Evolutionary conservation across 1,284 basidiomycete species (phyloP), one percentile per base, ranked within the genome.

Genomic region (Trametes pubescens): DNA sequence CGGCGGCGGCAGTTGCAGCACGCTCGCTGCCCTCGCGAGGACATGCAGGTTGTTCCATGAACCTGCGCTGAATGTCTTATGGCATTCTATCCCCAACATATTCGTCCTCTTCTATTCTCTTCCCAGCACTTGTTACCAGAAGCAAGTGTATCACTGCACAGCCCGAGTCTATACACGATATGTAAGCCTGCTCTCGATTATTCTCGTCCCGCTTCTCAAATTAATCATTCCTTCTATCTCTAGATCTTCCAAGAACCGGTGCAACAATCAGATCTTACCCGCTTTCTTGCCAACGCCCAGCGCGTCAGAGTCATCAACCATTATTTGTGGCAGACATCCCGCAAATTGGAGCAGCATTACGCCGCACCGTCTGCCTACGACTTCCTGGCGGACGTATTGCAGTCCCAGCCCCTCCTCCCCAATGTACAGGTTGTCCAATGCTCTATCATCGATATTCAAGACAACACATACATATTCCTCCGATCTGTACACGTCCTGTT

Each of bases 401-500:
- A n/a, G 18, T 43, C 40, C 40, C 40, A 8, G 40, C 40, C 40
- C 6, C 40, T 43, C 6, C 18, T 43, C 40, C 40, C 40, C 40
- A 43, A 43, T 43, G 18, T 43, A 2, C 40, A 8, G 18, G 2
- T 8, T 3, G 40, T 43, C 18, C 14, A 43, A 8, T 16, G 18
- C 18, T 16, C 14, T n/a, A 43, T 8, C 16, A 13, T 43, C 8
- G 40, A n/a, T 16, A 18, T 16, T 5, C n/a, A n/a, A n/a, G 24
- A 29, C 24, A 11, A 26, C 13, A 10, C 14, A 4, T 5, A 16
- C 22, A 26, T 16, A 29, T 14, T 48, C 24, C 26, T 48, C 11
- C 14, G 60, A 47, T 51, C 49, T 1, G 18, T 51, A 9, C 49
- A 51, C 26, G 24, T 35, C 32, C 49, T 51, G 7, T 51, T 51